Base-by-base conservation (phyloP, 345 rosid species). In the Triadica sebifera region DNA sequence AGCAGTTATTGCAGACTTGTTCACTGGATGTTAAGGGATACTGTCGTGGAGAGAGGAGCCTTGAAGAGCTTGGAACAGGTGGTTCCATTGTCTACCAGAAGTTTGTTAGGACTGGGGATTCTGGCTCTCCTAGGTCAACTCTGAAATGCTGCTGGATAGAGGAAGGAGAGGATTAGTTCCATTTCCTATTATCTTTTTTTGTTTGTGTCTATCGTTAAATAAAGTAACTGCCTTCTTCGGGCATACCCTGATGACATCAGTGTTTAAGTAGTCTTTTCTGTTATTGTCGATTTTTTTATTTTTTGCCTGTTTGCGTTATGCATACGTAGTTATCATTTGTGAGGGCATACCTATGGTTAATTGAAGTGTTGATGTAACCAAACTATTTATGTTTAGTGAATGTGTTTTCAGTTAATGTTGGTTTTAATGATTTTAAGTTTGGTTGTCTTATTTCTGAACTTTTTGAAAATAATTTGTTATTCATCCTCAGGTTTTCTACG, bases 61-160 rank as follows among this genome's bases (percentile, higher is more conserved):
- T 51, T 52, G 79, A 72, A 67, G 79, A 71, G 70, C 80, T 80
- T 58, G 83, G 83, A 41, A 73, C 19, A 16, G 78, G 78, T 38
- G 80, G 83, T 46, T 68, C 79, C 34, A 19, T 80, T 6, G 74
- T 80, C 51, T 80, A 75, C 74, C 73, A 76, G 74, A 75, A 53
- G 25, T 80, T 80, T 47, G 66, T 16, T 16, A 72, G 25, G 65
- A 11, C 66, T 51, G 74, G 61, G 58, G 64, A 58, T 55, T 1
- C 49, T 46, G 71, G 58, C 19, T 79, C 78, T 34, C 82, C 82
- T 25, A 74, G 82, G 69, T 79, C 82, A 50, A 79, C 63, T 60
- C 82, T 79, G 60, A 75, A 70, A 43, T 64, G 75, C 75, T 71
- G 71, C 67, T 70, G 77, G 74, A 67, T 43, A 43, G 74, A 69